phyloP scores from a whole-genome alignment of 2,329 filamentous ascomycete species.

The Exophiala bonariae region DNA sequence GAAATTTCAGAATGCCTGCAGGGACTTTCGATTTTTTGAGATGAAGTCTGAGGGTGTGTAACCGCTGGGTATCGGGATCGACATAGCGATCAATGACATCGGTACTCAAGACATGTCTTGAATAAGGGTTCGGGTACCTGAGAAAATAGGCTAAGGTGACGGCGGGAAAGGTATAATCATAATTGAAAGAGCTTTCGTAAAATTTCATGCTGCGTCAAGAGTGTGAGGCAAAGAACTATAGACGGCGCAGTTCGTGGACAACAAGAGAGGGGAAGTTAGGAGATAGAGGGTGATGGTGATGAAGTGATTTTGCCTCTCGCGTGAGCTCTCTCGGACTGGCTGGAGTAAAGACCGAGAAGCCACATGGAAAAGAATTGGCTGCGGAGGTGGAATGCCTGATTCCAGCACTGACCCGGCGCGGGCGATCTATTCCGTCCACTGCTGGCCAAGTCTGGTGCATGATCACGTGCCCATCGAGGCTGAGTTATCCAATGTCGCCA shows the following conservation, averaged over 20 bases:
- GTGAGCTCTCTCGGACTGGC: constrained; percentile 4
- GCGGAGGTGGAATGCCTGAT: neutral
- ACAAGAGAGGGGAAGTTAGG: constrained; percentile 3
- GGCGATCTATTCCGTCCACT: too few relatives aligned
- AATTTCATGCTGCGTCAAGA: constrained; percentile 47
- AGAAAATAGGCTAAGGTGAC: constrained; percentile 69
- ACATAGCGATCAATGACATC: constrained; percentile 66
- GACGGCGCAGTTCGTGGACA: neutral
- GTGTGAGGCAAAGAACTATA: constrained; percentile 9
- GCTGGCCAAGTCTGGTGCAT: too few relatives aligned
- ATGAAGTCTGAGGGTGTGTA: constrained; percentile 63
- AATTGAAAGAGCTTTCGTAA: constrained; percentile 57
- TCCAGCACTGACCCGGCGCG: too few relatives aligned
- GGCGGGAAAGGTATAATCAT: constrained; percentile 65
- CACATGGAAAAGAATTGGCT: constrained; percentile 1
- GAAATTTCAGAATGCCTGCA: constrained; percentile 59
- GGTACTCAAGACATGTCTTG: constrained; percentile 64
- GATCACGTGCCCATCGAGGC: too few relatives aligned
- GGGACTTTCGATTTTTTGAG: constrained; percentile 65
- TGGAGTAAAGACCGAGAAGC: too few relatives aligned
- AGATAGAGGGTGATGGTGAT: constrained; percentile 1
- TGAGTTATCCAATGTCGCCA: too few relatives aligned
- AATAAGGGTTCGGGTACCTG: constrained; percentile 68
- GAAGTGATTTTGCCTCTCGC: constrained; percentile 11
- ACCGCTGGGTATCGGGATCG: constrained; percentile 58